A percentile compares a stretch with the other conserved stretches of the same genome.
phyloP scores from a whole-genome alignment of 1,284 basidiomycete genomes.

The Tylopilus orsonianus region DNA sequence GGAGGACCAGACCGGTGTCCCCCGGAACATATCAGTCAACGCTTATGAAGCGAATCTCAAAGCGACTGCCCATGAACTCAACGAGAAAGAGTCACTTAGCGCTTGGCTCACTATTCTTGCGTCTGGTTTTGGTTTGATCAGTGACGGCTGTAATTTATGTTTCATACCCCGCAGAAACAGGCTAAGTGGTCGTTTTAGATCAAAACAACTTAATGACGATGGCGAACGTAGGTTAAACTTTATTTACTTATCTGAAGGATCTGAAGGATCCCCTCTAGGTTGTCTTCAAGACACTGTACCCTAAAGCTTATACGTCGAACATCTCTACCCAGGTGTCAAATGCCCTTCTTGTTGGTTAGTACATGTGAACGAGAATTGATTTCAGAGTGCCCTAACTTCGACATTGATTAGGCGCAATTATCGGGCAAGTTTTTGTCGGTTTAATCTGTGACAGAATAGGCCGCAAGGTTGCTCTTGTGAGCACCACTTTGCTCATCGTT shows the following conservation, averaged over 20 bases:
- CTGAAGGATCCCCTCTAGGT: conserved; percentile 40
- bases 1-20: conserved; percentile 7
- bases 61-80: conserved; percentile 27
- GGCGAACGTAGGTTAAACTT: conserved; percentile 46
- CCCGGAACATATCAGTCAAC: conserved; percentile 23
- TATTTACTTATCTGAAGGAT: not conserved
- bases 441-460: conserved; percentile 72
- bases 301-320: conserved; percentile 53
- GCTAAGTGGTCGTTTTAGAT: conserved; percentile 39
- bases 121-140: conserved; percentile 66
- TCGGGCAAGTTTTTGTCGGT: conserved; percentile 70
- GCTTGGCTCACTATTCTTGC: conserved; percentile 62
- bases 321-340: conserved; percentile 75
- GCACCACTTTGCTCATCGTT: conserved; percentile 70
- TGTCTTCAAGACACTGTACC: conserved; percentile 62
- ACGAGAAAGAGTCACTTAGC: conserved; percentile 47
- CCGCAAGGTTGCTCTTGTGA: conserved; percentile 68
- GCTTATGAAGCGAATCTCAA: conserved; percentile 29
- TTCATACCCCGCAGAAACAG: not conserved
- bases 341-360: conserved; percentile 66
- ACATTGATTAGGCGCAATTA: conserved; percentile 51
- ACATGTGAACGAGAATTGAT: conserved; percentile 18
- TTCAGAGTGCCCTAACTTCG: conserved; percentile 12
- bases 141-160: conserved; percentile 59
- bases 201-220: conserved; percentile 72